Conservation (phyloP, 768 basidiomycete species). For the Collybiopsis luxurians region DNA sequence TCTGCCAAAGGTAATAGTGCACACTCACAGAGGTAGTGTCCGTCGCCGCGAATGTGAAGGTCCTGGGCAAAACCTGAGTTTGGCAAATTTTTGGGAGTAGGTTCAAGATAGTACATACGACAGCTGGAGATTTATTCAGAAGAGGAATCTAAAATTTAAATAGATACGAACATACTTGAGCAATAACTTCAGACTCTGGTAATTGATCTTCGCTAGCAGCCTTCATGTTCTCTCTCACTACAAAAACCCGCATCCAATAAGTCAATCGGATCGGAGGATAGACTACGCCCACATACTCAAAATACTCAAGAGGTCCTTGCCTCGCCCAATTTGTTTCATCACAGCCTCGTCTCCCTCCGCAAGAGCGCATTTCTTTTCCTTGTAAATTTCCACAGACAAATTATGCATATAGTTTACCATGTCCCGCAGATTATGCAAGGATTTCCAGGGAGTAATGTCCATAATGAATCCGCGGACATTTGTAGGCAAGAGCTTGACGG, state of each 20-base stretch:
- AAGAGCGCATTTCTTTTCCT: conserved; percentile 33
- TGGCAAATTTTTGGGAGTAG: neutral
- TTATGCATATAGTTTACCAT: conserved; percentile 33
- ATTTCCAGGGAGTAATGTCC: conserved; percentile 27
- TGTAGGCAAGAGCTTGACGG: conserved; percentile 22
- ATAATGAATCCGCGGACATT: conserved; percentile 31
- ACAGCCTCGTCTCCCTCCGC: conserved; percentile 31
- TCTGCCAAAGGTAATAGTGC: neutral
- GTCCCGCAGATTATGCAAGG: conserved; percentile 28
- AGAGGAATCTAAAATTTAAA: neutral
- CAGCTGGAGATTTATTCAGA: neutral
- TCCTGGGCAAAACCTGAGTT: conserved; percentile 13
- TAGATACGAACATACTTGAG: conserved; percentile 15
- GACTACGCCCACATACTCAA: conserved; percentile 30
- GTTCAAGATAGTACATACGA: conserved; percentile 2
- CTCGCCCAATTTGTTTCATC: conserved; percentile 28
- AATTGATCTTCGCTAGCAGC: conserved; percentile 18
- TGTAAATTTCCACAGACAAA: conserved; percentile 32
- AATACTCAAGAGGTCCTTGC: conserved; percentile 45
- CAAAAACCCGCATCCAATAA: neutral
- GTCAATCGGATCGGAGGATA: neutral
- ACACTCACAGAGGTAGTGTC: conserved; percentile 37
- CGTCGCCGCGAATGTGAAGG: conserved; percentile 36
- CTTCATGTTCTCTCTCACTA: conserved; percentile 17
- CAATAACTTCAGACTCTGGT: conserved; percentile 24